phyloP scores from a whole-genome alignment of 805 yeast genomes.

The Candida jianshihensis region DNA sequence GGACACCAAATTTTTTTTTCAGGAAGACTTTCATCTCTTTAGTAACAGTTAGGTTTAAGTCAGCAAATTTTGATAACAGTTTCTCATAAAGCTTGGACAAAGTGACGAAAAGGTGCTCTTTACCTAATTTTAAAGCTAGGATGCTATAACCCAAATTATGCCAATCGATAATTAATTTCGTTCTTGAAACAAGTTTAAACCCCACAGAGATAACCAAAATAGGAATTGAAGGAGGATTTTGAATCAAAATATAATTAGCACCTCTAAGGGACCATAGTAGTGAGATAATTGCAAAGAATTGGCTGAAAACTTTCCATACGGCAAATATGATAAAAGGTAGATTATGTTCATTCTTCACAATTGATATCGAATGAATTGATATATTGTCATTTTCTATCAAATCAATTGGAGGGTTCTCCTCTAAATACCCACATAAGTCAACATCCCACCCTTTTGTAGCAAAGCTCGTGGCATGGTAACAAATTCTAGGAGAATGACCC shows the following conservation, averaged over 20 bases:
- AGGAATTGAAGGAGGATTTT: constrained; percentile 93
- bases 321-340: constrained; percentile 57
- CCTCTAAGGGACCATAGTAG: constrained; percentile 51
- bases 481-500: constrained; percentile 93
- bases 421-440: constrained; percentile 77
- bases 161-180: constrained; percentile 84
- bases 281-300: constrained; percentile 38
- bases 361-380: constrained; percentile 41
- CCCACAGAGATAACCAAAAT: constrained; percentile 56
- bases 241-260: constrained; percentile 64
- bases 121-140: constrained; percentile 53
- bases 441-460: constrained; percentile 64
- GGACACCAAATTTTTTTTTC: constrained; percentile 45
- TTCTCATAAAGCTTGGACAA: constrained; percentile 58
- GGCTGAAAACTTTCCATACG: constrained; percentile 48
- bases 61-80: constrained; percentile 54
- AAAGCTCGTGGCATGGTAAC: constrained; percentile 80
- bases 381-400: constrained; percentile 44
- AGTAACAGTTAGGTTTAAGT: constrained; percentile 76
- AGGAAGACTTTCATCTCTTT: constrained; percentile 61
- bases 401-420: constrained; percentile 44
- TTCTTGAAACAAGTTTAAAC: constrained; percentile 44
- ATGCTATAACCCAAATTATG: constrained; percentile 89
- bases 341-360: constrained; percentile 28
- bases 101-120: constrained; percentile 51